Base-by-base conservation (phyloP, 805 yeast species). In the Brettanomyces nanus region DNA sequence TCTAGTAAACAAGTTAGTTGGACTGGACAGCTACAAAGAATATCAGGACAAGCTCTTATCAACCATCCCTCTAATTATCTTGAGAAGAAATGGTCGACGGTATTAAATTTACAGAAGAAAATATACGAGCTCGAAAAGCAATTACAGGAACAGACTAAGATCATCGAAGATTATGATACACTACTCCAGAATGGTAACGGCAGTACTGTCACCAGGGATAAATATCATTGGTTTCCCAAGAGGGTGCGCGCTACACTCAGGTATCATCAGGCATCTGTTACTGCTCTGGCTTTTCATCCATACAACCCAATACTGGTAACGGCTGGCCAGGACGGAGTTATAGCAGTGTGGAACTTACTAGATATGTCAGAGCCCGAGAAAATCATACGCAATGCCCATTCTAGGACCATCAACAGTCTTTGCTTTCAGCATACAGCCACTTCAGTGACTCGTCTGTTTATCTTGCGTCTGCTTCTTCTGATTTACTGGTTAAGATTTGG, bases 41-140 rank as follows among this genome's bases (percentile, higher is more conserved):
- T 38, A 33, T 20, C 33, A 26, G n/a, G 22, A 31, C 13, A 25
- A 28, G 2, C 10, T 35, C 19, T 42, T 40, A 4, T 18, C 31
- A 22, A 33, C 47, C 6, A 47, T 57, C 5, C 65, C 66, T 1
- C 41, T 3, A 42, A 53, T 27, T 59, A 51, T 33, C 44, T 85
- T 28, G 85, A 81, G 47, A 81, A 80, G 59, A 89, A 87, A 61
- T 89, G 97, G 97, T 69, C 80, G 1, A 79, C 95, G 0, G 90
- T 89, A 4, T 68, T 85, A 23, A 65, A 95, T 33, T 65, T 90
- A 22, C 96, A 90, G 59, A 73, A 77, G 44, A 71, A 75, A 49
- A 78, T 80, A 31, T 62, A 80, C 40, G 90, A 80, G 36, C 58
- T 86, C 31, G 95, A 89, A 51, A 59, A 68, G 15, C 80, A 77